Base-by-base conservation (phyloP, 2,329 filamentous ascomycete genomes). In the Thelonectria blattea region DNA sequence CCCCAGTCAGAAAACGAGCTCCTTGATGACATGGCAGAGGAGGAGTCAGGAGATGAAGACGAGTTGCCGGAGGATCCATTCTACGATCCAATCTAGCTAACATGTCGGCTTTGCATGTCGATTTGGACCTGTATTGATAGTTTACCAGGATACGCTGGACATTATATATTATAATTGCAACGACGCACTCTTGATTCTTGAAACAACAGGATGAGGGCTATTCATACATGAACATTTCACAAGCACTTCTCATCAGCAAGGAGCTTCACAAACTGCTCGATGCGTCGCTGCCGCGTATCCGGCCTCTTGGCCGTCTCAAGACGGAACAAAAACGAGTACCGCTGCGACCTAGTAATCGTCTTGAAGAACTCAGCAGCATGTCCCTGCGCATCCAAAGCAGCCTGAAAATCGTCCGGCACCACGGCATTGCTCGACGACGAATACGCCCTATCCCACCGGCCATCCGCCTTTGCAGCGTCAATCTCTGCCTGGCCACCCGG, bases 361-460 rank as follows among this genome's bases (percentile, higher is more conserved):
- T 79, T 74, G 62, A 82, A 85, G 34, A 76, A 77, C 1, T 62
- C 64, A 1, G 58, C 63, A 15, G 74, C 73, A 0, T 78, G 79
- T 1, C 70, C 63, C n/a, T 76, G 74, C 5, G 18, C 68, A 2
- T 73, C 70, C 48, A 87, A 62, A 11, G 79, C 81, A 1, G 46
- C 69, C 41, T 76, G 72, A 52, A 88, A 81, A 63, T 87, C 84
- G 0, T 72, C 68, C 0, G 85, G 83, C 2, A 82, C 76, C 15
- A 74, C 69, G 3, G 82, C 81, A 14, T 71, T 76, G 51, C 80
- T 80, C 4, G 80, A 74, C 0, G 82, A 80, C 5, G 80, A 79
- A 64, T 88, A 88, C 2, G 86, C 85, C 24, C 77, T 76, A 1
- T 81, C 82, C 85, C 85, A 88, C 1, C 85, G 75, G 0, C 86